Percentiles rank a stretch among this genome's conserved stretches.
Conservation (phyloP, 1,139 yeast species). For the Hyphopichia khmerensis region DNA sequence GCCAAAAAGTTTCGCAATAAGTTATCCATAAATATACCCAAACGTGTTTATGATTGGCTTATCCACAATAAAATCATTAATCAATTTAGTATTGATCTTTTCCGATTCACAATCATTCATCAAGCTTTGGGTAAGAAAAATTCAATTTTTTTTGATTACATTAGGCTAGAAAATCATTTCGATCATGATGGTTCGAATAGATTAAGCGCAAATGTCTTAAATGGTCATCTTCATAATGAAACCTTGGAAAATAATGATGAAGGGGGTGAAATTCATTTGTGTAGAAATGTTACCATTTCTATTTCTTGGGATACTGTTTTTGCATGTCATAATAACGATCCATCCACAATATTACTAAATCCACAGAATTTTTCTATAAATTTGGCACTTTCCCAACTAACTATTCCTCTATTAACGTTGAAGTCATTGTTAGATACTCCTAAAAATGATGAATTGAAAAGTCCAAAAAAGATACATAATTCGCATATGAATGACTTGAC, state of each 20-base stretch:
- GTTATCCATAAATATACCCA: slow-evolving; percentile 7
- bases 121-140: slow-evolving; percentile 15
- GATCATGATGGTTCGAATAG: slow-evolving; percentile 18
- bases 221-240: slow-evolving; percentile 28
- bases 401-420: neutral
- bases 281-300: slow-evolving; percentile 32
- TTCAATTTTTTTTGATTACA: slow-evolving; percentile 27
- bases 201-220: slow-evolving; percentile 24
- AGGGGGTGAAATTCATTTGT: slow-evolving; percentile 15
- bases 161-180: slow-evolving; percentile 26
- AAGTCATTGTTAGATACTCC: neutral
- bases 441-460: neutral
- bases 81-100: slow-evolving; percentile 30
- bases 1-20: neutral
- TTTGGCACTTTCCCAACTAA: slow-evolving; percentile 18
- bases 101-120: slow-evolving; percentile 21
- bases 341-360: slow-evolving; percentile 9
- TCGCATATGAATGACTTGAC: neutral
- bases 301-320: slow-evolving; percentile 25
- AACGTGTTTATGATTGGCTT: slow-evolving; percentile 12
- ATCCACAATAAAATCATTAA: slow-evolving; percentile 22
- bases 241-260: neutral
- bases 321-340: slow-evolving; percentile 18
- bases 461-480: neutral
- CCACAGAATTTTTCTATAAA: slow-evolving; percentile 17